Evolutionary conservation across 129 eudicot species (phyloP), one percentile per base, ranked within the genome.

Genomic region (Escallonia herrerae): DNA sequence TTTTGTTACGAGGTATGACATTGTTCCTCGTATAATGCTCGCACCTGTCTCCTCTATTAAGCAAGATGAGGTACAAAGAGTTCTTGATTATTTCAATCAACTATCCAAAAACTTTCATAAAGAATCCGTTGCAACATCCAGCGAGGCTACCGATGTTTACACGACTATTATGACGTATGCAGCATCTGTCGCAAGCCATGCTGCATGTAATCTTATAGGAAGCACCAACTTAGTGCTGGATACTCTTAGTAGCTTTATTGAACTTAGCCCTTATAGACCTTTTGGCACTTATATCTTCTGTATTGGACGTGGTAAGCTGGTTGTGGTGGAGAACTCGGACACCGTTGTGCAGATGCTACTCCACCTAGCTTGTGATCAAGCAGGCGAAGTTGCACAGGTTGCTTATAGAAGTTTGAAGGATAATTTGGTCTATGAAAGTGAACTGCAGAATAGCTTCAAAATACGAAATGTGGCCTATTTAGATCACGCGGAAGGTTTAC

Each of bases 181-280:
- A 5, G 58, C 85, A 3, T 62, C 84, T 40, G 89, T 81, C 43
- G 79, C 91, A 9, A 91, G 87, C 66, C 78, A 83, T 57, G 84
- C 86, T 6, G 96, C 98, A 8, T 85, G 91, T 54, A 73, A 81
- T 45, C 81, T 81, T 58, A 91, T 75, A 84, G 95, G 90, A 43
- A 74, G 83, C 76, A 83, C 96, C n/a, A 87, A 80, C 54, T 69
- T 77, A 8, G 43, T 91, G 55, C 74, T 91, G 7, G 96, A 84
- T 44, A 79, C 80, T 7, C 62, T 87, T n/a, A 65, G 90, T 4
- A 81, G 74, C 45, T 82, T 87, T 11, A 70, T 91, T 51, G 74
- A 83, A 58, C 95, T 87, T 42, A 91, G 98, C 67, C 96, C 98
- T 14, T 87, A 91, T 63, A 83, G 95, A 72, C 96, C 98, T 70